Evolutionary conservation across 2,329 filamentous ascomycete species (phyloP), one percentile per base, ranked within the genome.

Genomic region (Phialocephala sp.): DNA sequence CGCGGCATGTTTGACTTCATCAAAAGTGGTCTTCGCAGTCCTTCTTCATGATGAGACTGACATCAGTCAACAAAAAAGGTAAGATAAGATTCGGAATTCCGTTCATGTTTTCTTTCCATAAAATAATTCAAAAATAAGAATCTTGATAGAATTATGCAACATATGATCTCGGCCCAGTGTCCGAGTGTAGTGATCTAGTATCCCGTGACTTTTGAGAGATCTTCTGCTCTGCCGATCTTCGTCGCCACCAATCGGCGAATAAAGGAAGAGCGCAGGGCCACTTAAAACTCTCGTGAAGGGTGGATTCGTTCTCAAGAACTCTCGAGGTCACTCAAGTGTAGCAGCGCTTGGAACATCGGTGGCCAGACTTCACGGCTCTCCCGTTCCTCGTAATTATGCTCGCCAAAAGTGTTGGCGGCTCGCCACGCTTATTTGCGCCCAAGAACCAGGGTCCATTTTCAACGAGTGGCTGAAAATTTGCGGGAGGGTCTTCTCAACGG

Each of bases 301-400:
- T 20, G 36, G 20, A 39, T 37, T 57, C 20, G 20, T 39, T 20
- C 35, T 8, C 55, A 57, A 11, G 20, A 24, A 4, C 32, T 36
- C 8, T 20, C n/a, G 47, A 27, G 27, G 27, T 32, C 24, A 20
- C 24, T 24, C 8, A n/a, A 36, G 6, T 32, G 6, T 32, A 32
- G 27, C 24, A 54, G 20, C 27, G 47, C 24, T 54, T 18, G 4
- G 54, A 39, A 32, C 15, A 22, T 36, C 8, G 41, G 41, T 60
- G 58, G 43, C 41, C 58, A 35, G 45, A 41, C 32, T 27, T 24
- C 55, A 54, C 50, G 50, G 43, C 12, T 24, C 18, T 58, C 37
- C 36, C 52, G 52, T 35, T 22, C 35, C 63, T 61, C 63, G 63
- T 65, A 58, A 61, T 65, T 65, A 65, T 65, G 63, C 59, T 65